Conservation (phyloP, 1,139 yeast genomes). For the Yamadazyma aaseri region DNA sequence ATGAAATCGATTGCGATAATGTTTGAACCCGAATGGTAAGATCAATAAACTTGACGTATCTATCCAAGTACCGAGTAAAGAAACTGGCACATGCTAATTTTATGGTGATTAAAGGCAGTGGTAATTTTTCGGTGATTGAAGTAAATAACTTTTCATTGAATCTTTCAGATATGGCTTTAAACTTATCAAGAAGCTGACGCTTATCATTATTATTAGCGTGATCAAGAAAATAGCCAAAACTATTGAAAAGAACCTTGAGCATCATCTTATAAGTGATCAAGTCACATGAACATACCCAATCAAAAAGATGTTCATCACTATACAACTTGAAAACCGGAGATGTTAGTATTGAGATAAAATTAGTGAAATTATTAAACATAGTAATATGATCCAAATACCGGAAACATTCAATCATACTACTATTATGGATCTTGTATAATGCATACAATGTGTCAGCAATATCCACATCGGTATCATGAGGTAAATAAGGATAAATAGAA, state of each 20-base stretch:
- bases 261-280: slow-evolving; percentile 57
- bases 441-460: slow-evolving; percentile 61
- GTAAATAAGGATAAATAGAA: slow-evolving; percentile 49
- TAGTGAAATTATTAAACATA: slow-evolving; percentile 51
- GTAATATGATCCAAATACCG: slow-evolving; percentile 67
- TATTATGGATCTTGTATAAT: slow-evolving; percentile 62
- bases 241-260: slow-evolving; percentile 54
- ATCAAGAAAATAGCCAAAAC: background rate
- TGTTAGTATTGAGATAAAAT: slow-evolving; percentile 61
- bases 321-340: slow-evolving; percentile 65
- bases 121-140: slow-evolving; percentile 44
- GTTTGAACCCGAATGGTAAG: slow-evolving; percentile 24
- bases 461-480: slow-evolving; percentile 51
- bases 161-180: slow-evolving; percentile 16
- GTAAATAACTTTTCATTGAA: slow-evolving; percentile 41
- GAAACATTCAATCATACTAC: slow-evolving; percentile 59
- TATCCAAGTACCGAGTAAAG: slow-evolving; percentile 56
- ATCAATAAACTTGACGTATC: slow-evolving; percentile 57
- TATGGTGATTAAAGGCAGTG: slow-evolving; percentile 48
- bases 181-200: background rate
- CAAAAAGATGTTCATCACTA: slow-evolving; percentile 45
- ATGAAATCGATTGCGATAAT: background rate
- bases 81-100: slow-evolving; percentile 56
- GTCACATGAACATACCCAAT: slow-evolving; percentile 73
- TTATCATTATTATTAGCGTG: background rate